phyloP scores from a whole-genome alignment of 2,329 filamentous ascomycete genomes.

The Aureobasidium subglaciale region DNA sequence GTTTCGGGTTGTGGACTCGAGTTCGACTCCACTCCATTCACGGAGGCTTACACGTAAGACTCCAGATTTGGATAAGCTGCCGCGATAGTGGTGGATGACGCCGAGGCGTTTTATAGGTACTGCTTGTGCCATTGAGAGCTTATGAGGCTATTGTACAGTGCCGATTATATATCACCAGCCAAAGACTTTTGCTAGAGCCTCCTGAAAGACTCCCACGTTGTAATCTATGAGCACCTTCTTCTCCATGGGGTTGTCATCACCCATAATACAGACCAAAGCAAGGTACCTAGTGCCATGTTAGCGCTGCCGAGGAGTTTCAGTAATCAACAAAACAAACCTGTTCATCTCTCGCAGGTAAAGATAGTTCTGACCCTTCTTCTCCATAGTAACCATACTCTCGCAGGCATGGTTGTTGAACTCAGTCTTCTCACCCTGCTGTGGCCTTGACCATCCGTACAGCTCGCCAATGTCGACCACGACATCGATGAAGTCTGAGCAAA shows the following conservation, averaged over 20 bases:
- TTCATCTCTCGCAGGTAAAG: slow-evolving; percentile 62
- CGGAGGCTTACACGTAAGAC: too few species aligned
- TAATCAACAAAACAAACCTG: slow-evolving; percentile 43
- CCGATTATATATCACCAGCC: slow-evolving; percentile 21
- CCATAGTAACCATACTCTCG: slow-evolving; percentile 56
- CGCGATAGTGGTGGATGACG: neutral
- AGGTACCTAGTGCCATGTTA: slow-evolving; percentile 50
- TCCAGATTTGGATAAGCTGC: neutral
- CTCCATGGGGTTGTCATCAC: slow-evolving; percentile 70
- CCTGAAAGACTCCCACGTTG: slow-evolving; percentile 76
- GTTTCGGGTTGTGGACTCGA: too few species aligned
- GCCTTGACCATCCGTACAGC: slow-evolving; percentile 72
- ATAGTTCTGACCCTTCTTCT: slow-evolving; percentile 51
- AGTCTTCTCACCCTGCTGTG: slow-evolving; percentile 22
- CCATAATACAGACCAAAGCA: slow-evolving; percentile 79
- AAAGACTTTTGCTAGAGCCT: slow-evolving; percentile 73
- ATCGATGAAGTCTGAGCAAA: slow-evolving; percentile 97
- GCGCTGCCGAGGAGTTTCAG: neutral
- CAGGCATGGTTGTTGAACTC: slow-evolving; percentile 46
- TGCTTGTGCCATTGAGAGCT: neutral
- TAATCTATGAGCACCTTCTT: slow-evolving; percentile 80
- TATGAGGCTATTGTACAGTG: neutral
- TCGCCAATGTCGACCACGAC: slow-evolving; percentile 96
- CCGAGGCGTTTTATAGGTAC: neutral
- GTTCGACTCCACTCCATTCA: too few species aligned